Evolutionary conservation across 352 stramenopile species (phyloP), one percentile per base, ranked within the genome.

Genomic region (Phytophthora vignae): DNA sequence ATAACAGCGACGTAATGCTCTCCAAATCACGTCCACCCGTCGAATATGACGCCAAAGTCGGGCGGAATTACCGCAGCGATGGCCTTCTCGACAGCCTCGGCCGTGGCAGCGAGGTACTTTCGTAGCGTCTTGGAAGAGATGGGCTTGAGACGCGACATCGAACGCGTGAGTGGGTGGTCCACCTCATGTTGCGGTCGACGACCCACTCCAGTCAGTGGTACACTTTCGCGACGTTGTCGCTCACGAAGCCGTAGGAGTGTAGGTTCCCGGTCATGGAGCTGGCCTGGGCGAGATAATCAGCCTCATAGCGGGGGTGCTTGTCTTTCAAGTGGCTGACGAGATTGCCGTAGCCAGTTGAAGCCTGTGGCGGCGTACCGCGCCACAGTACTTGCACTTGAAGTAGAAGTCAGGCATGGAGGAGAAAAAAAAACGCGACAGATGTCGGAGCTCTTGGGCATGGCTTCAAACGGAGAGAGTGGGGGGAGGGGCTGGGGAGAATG

Each of bases 151-250:
- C 17, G 22, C 15, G 50, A 60, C 21, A 67, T 60, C 0, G 33
- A 31, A 7, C 46, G n/a, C 4, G 50, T 60, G 27, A 53, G 29
- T 11, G 44, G 55, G 29, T 64, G 12, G 46, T 64, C 54, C 4
- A 63, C 62, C 62, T 63, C 62, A 62, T 60, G 53, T 69, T 60
- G 31, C 60, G 31, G 19, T 55, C 50, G 21, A 67, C 50, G 33
- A 59, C 42, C 42, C 42, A 64, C 17, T 17, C 19, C 31, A 66
- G 6, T 48, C 31, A 53, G 29, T 29, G 54, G 44, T 55, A 63
- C 14, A 63, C 31, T 7, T 63, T 40, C 10, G 14, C 21, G 6
- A 44, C 29, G 2, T 54, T 27, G 17, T 9, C 25, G 44, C 42
- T 55, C 7, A 55, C 42, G 29, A 64, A 64, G 22, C 44, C 25